These are phyloP conservation scores for Ogataea nitratoaversa DNA, from an alignment of 805 yeast genomes.

Conservation along the genomic window DNA sequence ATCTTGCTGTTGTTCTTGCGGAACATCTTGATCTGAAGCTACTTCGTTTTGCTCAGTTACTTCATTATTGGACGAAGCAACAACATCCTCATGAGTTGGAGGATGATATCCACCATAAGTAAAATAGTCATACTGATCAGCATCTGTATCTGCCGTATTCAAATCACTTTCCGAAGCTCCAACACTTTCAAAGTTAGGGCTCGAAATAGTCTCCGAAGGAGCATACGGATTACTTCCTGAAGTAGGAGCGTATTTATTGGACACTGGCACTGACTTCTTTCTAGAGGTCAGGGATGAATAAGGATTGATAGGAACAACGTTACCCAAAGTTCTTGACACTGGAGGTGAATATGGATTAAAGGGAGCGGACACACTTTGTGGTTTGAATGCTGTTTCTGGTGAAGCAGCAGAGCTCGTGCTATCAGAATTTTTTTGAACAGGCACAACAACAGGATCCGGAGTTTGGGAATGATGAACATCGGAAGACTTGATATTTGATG, in stretches of 20 bases:
- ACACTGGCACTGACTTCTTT: constrained; percentile 5
- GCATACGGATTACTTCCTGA: constrained; percentile 1
- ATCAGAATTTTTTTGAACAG: no score
- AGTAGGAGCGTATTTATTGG: constrained; percentile 8
- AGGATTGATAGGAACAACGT: constrained; percentile 19
- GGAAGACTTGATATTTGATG: no score
- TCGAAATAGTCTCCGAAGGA: no score
- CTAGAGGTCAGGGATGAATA: constrained; percentile 9
- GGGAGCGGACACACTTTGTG: constrained; percentile 4
- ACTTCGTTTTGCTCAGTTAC: no score
- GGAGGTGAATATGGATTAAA: constrained; percentile 23
- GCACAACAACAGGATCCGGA: no score
- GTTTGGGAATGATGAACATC: no score
- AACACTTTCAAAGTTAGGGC: no score
- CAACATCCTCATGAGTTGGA: neutral
- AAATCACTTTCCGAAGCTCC: constrained; percentile 7
- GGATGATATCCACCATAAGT: constrained; percentile 30
- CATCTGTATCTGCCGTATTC: constrained; percentile 9
- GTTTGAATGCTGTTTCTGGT: neutral
- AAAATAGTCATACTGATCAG: constrained; percentile 24
- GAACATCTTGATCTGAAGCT: no score
- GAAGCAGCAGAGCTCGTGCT: no score
- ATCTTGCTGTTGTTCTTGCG: no score
- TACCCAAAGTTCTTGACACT: no score
- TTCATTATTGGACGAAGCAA: constrained; percentile 12